phyloP scores from a whole-genome alignment of 768 basidiomycete genomes.

The Xanthoconium stramineum region DNA sequence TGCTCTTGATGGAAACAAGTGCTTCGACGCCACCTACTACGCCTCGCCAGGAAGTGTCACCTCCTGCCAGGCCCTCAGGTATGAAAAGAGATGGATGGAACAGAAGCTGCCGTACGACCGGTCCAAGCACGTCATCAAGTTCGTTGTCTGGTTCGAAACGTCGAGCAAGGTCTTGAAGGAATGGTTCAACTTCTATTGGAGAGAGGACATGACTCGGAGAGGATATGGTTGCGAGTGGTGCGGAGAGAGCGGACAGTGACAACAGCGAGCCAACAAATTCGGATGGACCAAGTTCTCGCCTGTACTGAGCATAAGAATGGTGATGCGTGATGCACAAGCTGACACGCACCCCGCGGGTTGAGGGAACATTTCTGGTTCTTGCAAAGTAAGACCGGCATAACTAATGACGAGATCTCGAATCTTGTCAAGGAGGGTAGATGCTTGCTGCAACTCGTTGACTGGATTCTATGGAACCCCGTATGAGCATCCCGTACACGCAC shows the following conservation, averaged over 20 bases:
- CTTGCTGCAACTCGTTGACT: slow-evolving; percentile 54
- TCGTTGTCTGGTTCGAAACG: slow-evolving; percentile 82
- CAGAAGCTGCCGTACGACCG: slow-evolving; percentile 59
- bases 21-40: slow-evolving; percentile 78
- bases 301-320: slow-evolving; percentile 25
- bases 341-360: slow-evolving; percentile 69
- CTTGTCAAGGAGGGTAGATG: slow-evolving; percentile 65
- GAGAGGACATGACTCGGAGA: slow-evolving; percentile 49
- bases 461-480: slow-evolving; percentile 41
- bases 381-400: slow-evolving; percentile 84
- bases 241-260: slow-evolving; percentile 63
- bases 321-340: neutral
- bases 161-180: slow-evolving; percentile 78
- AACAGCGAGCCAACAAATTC: slow-evolving; percentile 86
- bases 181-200: slow-evolving; percentile 68
- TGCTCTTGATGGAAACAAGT: slow-evolving; percentile 75
- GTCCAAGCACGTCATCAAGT: slow-evolving; percentile 74
- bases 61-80: slow-evolving; percentile 67
- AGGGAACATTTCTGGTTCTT: slow-evolving; percentile 94
- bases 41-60: slow-evolving; percentile 82
- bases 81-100: slow-evolving; percentile 63
- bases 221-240: slow-evolving; percentile 56
- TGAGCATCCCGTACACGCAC: slow-evolving; percentile 34
- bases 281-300: slow-evolving; percentile 67
- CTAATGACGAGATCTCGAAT: slow-evolving; percentile 80